These are phyloP conservation scores for Lupinus albus DNA, from an alignment of 306 rosid species.

Conservation along the genomic window DNA sequence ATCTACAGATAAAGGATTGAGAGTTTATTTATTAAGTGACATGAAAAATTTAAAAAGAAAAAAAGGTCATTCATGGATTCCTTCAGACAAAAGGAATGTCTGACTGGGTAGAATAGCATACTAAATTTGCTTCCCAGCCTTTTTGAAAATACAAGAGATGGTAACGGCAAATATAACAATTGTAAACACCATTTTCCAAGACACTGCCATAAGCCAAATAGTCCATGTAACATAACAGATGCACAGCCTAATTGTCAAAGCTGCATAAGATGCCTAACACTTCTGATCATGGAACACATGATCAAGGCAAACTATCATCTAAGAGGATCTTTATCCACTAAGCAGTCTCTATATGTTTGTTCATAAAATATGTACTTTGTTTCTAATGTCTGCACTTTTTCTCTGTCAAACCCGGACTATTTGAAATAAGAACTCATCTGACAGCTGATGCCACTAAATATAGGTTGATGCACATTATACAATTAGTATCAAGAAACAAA, in stretches of 20 bases:
- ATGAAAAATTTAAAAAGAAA: background rate
- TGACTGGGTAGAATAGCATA: conserved; percentile 26
- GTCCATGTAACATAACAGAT: conserved; percentile 5
- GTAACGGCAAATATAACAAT: conserved; percentile 20
- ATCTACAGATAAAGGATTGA: conserved; percentile 54
- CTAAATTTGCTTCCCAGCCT: conserved; percentile 22
- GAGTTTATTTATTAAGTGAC: conserved; percentile 20
- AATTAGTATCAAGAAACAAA: conserved; percentile 24
- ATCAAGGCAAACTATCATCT: background rate
- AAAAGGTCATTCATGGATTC: conserved; percentile 25
- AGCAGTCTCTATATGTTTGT: conserved; percentile 22
- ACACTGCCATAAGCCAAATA: conserved; percentile 26
- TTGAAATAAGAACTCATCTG: conserved; percentile 18
- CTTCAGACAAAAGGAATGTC: conserved; percentile 30
- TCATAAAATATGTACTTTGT: conserved; percentile 1
- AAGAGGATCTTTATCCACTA: conserved; percentile 23
- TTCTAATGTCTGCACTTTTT: background rate
- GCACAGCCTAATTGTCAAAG: conserved; percentile 24
- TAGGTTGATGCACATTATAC: background rate
- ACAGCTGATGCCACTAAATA: conserved; percentile 13
- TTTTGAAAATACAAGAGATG: conserved; percentile 29
- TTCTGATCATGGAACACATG: conserved; percentile 3
- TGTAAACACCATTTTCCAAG: conserved; percentile 14
- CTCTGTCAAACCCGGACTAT: conserved; percentile 6
- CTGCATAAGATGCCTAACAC: conserved; percentile 20